phyloP scores from a whole-genome alignment of 495 filamentous ascomycete genomes.

The Cercophora scortea region DNA sequence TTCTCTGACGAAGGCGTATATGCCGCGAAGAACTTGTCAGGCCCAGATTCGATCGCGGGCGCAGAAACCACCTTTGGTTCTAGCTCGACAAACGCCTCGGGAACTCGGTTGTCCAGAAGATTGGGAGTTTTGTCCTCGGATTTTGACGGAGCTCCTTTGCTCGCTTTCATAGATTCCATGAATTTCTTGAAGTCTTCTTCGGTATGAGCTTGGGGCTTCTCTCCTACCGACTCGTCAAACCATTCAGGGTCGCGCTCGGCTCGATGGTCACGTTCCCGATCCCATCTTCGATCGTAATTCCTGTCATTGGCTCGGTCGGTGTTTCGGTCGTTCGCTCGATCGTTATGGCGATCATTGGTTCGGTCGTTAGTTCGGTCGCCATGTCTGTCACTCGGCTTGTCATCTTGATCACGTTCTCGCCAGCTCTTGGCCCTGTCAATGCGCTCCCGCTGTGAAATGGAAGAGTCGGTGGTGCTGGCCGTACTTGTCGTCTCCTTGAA shows the following conservation, averaged over 20 bases:
- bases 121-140: constrained; percentile 42
- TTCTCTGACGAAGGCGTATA: constrained; percentile 33
- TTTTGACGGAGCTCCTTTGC: constrained; percentile 27
- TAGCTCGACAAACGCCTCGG: constrained; percentile 23
- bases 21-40: constrained; percentile 76
- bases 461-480: constrained; percentile 13
- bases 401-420: constrained; percentile 56
- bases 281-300: constrained; percentile 42
- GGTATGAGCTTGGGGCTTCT: constrained; percentile 62
- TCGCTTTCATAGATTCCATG: constrained; percentile 85
- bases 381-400: constrained; percentile 28
- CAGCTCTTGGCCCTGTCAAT: constrained; percentile 55
- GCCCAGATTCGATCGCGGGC: constrained; percentile 54
- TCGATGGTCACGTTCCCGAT: constrained; percentile 56
- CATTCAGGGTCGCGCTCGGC: constrained; percentile 79
- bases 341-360: too few relatives aligned
- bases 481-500: constrained; percentile 28
- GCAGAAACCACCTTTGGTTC: constrained; percentile 46
- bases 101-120: constrained; percentile 15
- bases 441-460: constrained; percentile 46
- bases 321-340: too few relatives aligned
- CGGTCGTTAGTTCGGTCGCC: constrained; percentile 21
- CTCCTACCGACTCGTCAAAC: constrained; percentile 70
- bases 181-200: constrained; percentile 93
- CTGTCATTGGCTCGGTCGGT: constrained; percentile 26